Percentiles rank a stretch among this genome's conserved stretches.
phyloP scores from a whole-genome alignment of 805 yeast genomes.

The Candida ponderosae region DNA sequence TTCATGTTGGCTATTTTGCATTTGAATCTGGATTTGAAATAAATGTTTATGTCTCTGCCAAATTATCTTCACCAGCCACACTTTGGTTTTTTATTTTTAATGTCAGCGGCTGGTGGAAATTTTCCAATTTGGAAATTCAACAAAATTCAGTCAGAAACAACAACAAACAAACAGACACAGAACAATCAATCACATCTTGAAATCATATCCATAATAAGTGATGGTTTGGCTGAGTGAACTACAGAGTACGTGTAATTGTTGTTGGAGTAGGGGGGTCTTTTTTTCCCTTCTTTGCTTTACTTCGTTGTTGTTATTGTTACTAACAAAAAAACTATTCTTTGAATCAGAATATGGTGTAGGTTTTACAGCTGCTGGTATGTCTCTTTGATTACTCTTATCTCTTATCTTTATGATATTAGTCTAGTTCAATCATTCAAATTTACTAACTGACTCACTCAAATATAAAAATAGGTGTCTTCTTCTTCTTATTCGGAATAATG shows the following conservation, averaged over 20 bases:
- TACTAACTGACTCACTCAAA: slow-evolving; percentile 3
- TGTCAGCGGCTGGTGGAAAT: neutral
- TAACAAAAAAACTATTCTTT: too few species aligned
- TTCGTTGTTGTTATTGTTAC: neutral
- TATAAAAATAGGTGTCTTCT: slow-evolving; percentile 39
- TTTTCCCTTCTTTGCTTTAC: neutral
- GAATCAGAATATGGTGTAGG: slow-evolving; percentile 89
- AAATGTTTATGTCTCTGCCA: too few species aligned
- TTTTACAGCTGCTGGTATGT: slow-evolving; percentile 71
- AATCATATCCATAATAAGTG: neutral
- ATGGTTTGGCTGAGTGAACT: slow-evolving; percentile 68
- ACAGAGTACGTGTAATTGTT: slow-evolving; percentile 46
- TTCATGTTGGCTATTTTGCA: too few species aligned
- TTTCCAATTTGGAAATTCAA: too few species aligned
- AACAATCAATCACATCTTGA: neutral
- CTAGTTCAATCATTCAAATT: neutral
- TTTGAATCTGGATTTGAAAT: too few species aligned
- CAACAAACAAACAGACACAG: neutral
- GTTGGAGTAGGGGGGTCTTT: neutral
- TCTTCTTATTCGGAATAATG: slow-evolving; percentile 74
- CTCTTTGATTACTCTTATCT: neutral
- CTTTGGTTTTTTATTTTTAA: neutral
- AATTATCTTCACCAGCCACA: neutral
- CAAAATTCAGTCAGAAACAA: neutral
- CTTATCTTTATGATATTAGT: neutral